Conservation (phyloP, 805 yeast genomes). For the Starmerella roubikii region DNA sequence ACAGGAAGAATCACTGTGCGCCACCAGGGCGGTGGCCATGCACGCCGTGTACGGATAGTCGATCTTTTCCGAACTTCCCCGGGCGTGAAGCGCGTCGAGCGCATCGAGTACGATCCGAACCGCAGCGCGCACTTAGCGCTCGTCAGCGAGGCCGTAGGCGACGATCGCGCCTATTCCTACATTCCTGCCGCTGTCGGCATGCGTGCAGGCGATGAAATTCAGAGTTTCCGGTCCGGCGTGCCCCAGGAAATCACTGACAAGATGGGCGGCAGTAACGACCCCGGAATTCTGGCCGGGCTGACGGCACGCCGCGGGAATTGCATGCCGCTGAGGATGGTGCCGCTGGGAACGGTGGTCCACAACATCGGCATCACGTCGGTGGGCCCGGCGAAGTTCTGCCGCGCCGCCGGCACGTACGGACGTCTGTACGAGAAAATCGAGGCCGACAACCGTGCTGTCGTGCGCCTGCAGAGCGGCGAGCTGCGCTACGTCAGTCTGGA, state of each 20-base stretch:
- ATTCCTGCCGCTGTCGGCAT: slow-evolving; percentile 85
- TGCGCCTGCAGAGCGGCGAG: slow-evolving; percentile 82
- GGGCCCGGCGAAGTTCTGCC: slow-evolving; percentile 78
- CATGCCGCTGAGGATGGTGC: slow-evolving; percentile 80
- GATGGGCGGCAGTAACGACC: slow-evolving; percentile 87
- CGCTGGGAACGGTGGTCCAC: slow-evolving; percentile 85
- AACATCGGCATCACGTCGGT: slow-evolving; percentile 64
- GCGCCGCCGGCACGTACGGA: slow-evolving; percentile 91
- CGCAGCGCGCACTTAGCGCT: slow-evolving; percentile 89
- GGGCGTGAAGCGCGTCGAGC: slow-evolving; percentile 65
- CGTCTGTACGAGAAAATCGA: slow-evolving; percentile 69
- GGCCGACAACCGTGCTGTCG: slow-evolving; percentile 55
- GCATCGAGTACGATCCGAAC: slow-evolving; percentile 93
- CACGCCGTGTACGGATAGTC: slow-evolving; percentile 69
- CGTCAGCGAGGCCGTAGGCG: slow-evolving; percentile 36
- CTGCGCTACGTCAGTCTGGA: slow-evolving; percentile 76
- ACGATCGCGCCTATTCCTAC: slow-evolving; percentile 37
- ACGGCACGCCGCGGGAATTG: slow-evolving; percentile 91
- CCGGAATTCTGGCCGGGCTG: slow-evolving; percentile 74
- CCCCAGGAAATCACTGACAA: slow-evolving; percentile 59
- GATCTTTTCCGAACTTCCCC: slow-evolving; percentile 55
- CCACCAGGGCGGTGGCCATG: slow-evolving; percentile 95
- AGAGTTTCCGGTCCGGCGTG: slow-evolving; percentile 78
- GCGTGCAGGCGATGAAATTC: slow-evolving; percentile 83
- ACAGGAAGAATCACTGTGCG: slow-evolving; percentile 81